Evolutionary conservation across 495 filamentous ascomycete species (phyloP), one percentile per base, ranked within the genome.

Genomic region (Lasiosphaeria miniovina): DNA sequence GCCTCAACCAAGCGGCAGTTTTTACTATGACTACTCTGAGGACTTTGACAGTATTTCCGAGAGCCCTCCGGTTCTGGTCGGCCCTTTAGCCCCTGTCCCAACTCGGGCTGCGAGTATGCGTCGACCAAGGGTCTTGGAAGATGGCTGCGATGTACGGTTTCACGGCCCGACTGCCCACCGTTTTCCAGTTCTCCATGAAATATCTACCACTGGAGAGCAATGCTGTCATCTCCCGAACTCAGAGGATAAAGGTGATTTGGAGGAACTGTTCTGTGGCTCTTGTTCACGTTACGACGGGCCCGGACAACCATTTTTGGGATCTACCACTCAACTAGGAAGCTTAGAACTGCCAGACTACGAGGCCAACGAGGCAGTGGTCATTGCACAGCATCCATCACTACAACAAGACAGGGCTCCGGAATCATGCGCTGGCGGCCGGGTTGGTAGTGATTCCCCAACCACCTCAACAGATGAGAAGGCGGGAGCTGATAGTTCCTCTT

Each of bases 21-120:
- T 76, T 31, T 82, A 77, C 59, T 82, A 82, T 65, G 80, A 82
- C 62, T 82, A 82, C 61, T 80, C 77, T 4, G 80, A 82, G 64
- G 74, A 73, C 32, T 82, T 82, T 61, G 77, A 78, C 17, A 59
- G 67, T 10, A 36, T 41, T 8, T 32, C 45, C 4, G 36, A 9
- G 46, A 62, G 50, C 62, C 55, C 10, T 9, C 38, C 38, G 12
- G 62, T 65, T 5, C 66, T 65, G 17, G 52, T 64, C 35, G 61
- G 64, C 6, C 67, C 70, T n/a, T 61, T 80, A 8, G 67, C 63
- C 1, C 70, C 78, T 9, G 59, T 75, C 1, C 72, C 71, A 33
- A 72, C 70, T n/a, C 70, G 63, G n/a, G 64, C 54, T 33, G 36
- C 62, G 14, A 70, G 69, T 52, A 66, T 61, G 32, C 67, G 61